phyloP scores from a whole-genome alignment of 2,329 filamentous ascomycete species.

The Teratosphaeria gauchensis region DNA sequence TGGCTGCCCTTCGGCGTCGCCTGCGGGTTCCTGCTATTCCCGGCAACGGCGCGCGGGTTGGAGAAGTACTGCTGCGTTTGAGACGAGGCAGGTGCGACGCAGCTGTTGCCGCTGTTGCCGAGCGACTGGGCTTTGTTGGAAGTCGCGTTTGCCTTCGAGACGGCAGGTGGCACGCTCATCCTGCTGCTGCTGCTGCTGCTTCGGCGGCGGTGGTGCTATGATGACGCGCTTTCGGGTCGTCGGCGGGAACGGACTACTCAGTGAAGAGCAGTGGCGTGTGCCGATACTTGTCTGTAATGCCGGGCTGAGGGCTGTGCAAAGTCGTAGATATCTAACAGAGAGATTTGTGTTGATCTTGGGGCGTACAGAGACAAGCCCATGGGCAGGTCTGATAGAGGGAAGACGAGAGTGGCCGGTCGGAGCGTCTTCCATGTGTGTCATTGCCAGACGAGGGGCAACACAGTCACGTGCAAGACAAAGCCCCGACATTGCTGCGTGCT shows the following conservation, averaged over 20 bases:
- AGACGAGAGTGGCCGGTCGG: not conserved
- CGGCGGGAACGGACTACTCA: not conserved
- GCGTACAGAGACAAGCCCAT: not conserved
- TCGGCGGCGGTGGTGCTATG: not conserved
- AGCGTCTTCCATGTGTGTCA: not conserved
- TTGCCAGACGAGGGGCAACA: not conserved
- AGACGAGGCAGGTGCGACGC: conserved; percentile 30
- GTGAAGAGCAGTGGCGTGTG: conserved; percentile 22
- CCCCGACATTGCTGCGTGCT: not conserved
- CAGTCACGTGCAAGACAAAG: not conserved
- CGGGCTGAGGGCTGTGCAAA: not conserved
- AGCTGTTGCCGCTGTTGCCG: not conserved
- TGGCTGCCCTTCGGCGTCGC: conserved; percentile 41
- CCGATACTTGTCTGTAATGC: conserved; percentile 3
- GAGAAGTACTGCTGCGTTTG: conserved; percentile 34
- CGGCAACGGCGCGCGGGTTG: conserved; percentile 35
- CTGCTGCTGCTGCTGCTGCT: no score
- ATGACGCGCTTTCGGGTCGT: not conserved
- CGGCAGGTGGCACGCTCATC: conserved; percentile 31
- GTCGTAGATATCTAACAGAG: not conserved
- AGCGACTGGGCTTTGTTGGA: conserved; percentile 30
- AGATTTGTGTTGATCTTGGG: not conserved
- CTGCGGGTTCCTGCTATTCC: conserved; percentile 60
- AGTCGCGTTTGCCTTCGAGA: conserved; percentile 25
- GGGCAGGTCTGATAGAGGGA: not conserved